phyloP scores from a whole-genome alignment of 129 eudicot species.

The Escallonia rubra region DNA sequence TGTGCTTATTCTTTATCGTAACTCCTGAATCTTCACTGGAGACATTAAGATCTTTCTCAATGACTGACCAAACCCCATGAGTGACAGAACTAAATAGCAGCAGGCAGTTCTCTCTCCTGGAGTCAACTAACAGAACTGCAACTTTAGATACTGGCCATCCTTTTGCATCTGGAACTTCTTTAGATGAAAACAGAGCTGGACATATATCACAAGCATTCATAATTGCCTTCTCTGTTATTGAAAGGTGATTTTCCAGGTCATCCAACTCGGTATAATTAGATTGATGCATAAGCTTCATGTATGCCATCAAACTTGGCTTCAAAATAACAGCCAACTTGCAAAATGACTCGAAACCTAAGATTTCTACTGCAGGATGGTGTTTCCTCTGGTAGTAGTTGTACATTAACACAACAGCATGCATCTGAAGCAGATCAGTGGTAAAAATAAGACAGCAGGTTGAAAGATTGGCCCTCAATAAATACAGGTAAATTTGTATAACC shows the following conservation, averaged over 20 bases:
- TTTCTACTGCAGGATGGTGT: constrained; percentile 36
- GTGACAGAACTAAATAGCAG: constrained; percentile 38
- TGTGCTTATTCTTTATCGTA: background rate
- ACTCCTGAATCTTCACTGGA: background rate
- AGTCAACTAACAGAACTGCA: constrained; percentile 62
- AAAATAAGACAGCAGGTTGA: background rate
- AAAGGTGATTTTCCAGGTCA: constrained; percentile 44
- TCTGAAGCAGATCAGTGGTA: constrained; percentile 26
- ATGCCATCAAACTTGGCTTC: constrained; percentile 38
- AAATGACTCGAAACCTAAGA: constrained; percentile 52
- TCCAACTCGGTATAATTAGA: constrained; percentile 18
- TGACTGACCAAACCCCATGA: constrained; percentile 66
- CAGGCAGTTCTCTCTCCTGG: constrained; percentile 59
- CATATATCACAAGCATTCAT: constrained; percentile 69
- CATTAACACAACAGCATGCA: constrained; percentile 82
- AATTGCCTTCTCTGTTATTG: constrained; percentile 58
- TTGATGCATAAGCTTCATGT: constrained; percentile 42
- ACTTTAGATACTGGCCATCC: constrained; percentile 65
- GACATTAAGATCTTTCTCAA: constrained; percentile 30
- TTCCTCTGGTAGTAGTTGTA: constrained; percentile 77
- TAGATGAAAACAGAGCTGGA: constrained; percentile 48
- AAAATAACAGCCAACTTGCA: constrained; percentile 63
- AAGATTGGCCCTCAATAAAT: too few relatives aligned
- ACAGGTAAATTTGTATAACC: too few relatives aligned
- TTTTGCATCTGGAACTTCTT: constrained; percentile 27